These are phyloP conservation scores for Xylogone sp. DNA, from an alignment of 2,329 filamentous ascomycete genomes.

Conservation along the genomic window DNA sequence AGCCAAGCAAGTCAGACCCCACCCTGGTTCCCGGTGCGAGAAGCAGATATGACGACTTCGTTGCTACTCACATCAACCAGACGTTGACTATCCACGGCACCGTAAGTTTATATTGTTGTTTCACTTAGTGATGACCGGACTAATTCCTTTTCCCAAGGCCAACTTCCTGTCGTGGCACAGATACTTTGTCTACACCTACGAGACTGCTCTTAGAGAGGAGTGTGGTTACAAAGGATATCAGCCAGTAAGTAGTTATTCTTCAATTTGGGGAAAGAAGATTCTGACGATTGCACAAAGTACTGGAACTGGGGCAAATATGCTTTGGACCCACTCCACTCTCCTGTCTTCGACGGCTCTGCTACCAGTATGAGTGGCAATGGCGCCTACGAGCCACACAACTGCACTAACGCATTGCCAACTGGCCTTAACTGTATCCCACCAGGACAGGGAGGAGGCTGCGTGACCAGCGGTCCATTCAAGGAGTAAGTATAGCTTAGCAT, in stretches of 20 bases:
- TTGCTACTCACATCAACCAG: conserved; percentile 32
- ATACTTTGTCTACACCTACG: conserved; percentile 37
- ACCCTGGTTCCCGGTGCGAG: conserved; percentile 28
- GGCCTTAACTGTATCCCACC: conserved; percentile 32
- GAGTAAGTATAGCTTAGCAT: conserved; percentile 29
- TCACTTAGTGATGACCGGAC: conserved; percentile 26
- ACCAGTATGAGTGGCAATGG: conserved; percentile 48
- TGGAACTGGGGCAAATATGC: conserved; percentile 47
- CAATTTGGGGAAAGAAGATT: no score
- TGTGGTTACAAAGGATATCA: conserved; percentile 41
- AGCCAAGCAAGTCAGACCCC: conserved; percentile 27
- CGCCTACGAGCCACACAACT: conserved; percentile 24
- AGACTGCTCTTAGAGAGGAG: conserved; percentile 37
- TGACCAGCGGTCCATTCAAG: conserved; percentile 43
- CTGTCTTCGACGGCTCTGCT: conserved; percentile 51
- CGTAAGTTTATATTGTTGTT: conserved; percentile 30
- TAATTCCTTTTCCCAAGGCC: conserved; percentile 6
- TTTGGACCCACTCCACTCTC: conserved; percentile 41
- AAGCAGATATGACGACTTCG: conserved; percentile 35
- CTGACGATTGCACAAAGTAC: conserved; percentile 27
- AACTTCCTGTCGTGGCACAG: conserved; percentile 42
- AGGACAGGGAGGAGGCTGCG: conserved; percentile 53
- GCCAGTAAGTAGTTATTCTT: conserved; percentile 42
- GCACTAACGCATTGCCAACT: conserved; percentile 20
- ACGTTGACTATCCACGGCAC: conserved; percentile 24